These are phyloP conservation scores for Aspergillus steynii DNA, from an alignment of 495 filamentous ascomycete genomes.

Conservation along the genomic window DNA sequence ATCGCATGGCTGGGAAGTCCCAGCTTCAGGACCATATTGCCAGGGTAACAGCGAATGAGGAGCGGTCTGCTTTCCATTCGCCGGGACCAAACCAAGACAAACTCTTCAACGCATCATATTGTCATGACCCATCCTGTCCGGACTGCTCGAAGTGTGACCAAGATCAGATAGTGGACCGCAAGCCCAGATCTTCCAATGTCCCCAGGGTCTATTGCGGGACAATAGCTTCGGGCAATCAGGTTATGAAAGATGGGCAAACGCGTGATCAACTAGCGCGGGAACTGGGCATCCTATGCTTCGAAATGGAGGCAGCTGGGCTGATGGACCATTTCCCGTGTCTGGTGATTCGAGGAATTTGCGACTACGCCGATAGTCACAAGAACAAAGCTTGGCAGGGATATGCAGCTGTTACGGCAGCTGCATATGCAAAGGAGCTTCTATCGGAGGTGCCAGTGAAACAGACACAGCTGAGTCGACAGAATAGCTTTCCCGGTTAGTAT, in stretches of 20 bases:
- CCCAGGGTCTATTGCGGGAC: constrained; percentile 33
- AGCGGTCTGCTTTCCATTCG: constrained; percentile 19
- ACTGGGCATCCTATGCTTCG: constrained; percentile 29
- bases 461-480: too few species aligned
- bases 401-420: constrained; percentile 32
- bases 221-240: constrained; percentile 39
- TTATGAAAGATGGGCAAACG: constrained; percentile 32
- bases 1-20: constrained; percentile 7
- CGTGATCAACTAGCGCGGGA: constrained; percentile 35
- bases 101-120: constrained; percentile 31
- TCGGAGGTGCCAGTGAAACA: constrained; percentile 9
- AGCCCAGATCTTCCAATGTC: constrained; percentile 4
- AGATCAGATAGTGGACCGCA: constrained; percentile 10
- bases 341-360: constrained; percentile 37
- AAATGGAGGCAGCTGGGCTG: too few species aligned
- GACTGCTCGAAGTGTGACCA: constrained; percentile 25
- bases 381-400: constrained; percentile 39
- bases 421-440: constrained; percentile 32
- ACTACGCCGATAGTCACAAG: constrained; percentile 39
- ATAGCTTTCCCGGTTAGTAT: too few species aligned
- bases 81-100: constrained; percentile 22
- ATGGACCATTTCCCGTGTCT: constrained; percentile 34
- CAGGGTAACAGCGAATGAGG: constrained; percentile 19
- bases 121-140: constrained; percentile 13
- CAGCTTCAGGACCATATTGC: constrained; percentile 18